Base-by-base conservation (phyloP, 305 asterid species). In the Plantago coronopus region DNA sequence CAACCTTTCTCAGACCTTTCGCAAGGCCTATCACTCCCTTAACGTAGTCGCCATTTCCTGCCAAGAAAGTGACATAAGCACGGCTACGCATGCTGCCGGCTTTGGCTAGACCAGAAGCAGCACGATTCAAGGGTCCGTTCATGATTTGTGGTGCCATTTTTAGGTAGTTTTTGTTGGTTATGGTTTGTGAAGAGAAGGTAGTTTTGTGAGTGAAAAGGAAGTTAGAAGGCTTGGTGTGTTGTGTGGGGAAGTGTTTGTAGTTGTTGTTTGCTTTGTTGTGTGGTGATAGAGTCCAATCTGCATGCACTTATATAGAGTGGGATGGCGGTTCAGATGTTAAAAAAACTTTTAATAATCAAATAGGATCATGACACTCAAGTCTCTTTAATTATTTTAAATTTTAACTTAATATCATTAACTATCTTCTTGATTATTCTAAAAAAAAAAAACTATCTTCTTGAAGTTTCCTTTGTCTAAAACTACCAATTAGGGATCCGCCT, bases 11-110 rank as follows among this genome's bases (percentile, higher is more conserved):
- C 45, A 79, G 18, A 12, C 85, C 85, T 48, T 79, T 79, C 53
- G 79, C 81, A 64, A 79, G 68, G 5, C 85, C 85, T n/a, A 79
- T 75, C 42, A 79, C 85, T 56, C 84, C 84, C 47, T 63, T 63
- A 25, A 63, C 68, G 54, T 63, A 63, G 12, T 63, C 68, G 2
- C 75, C 79, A 67, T 61, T 64, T 0, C 85, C 85, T 7, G 85
- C 85, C 40, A 79, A 45, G 76, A 79, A 76, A 11, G 85, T 76
- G 6, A 76, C 85, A 63, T 71, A 79, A 57, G 82, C 85, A 0
- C 81, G 71, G 71, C 67, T 75, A 12, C 60, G 57, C 7, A 71
- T 45, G 68, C 74, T 73, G 11, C 78, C 72, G 57, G 78, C 75
- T 42, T 76, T 76, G 15, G 57, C 72, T 37, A 69, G 20, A 65